Evolutionary conservation across 2,329 filamentous ascomycete species (phyloP).

Genomic region (Penicillium fuscoglaucum): DNA sequence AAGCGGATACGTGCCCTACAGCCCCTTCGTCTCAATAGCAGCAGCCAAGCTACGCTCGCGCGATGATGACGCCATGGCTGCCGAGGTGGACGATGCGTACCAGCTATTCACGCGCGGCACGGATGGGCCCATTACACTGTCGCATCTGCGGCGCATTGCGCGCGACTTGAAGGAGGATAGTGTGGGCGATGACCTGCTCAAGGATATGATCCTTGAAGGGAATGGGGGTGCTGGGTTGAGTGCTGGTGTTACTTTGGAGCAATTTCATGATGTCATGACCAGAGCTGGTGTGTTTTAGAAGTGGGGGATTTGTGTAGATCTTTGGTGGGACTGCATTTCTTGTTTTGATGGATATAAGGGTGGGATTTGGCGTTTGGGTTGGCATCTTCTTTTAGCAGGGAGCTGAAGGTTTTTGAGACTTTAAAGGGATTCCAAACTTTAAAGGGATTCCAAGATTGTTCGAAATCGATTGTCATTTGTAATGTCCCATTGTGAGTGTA

Average conservation of each 20-base stretch:
- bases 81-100: conserved; percentile 81
- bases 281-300: conserved; percentile 75
- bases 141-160: conserved; percentile 75
- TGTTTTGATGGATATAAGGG: conserved; percentile 10
- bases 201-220: conserved; percentile 93
- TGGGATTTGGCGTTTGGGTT: neutral
- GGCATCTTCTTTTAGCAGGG: neutral
- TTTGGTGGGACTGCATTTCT: neutral
- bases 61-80: conserved; percentile 55
- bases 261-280: conserved; percentile 85
- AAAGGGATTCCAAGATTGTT: neutral
- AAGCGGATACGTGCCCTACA: conserved; percentile 75
- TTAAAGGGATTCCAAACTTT: neutral
- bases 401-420: neutral
- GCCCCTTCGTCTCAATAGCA: conserved; percentile 81
- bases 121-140: conserved; percentile 70
- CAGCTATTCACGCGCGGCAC: conserved; percentile 66
- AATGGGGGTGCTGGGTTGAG: conserved; percentile 75
- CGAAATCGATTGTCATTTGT: conserved; percentile 8
- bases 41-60: conserved; percentile 75
- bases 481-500: conserved; percentile 18
- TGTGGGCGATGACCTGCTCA: conserved; percentile 76
- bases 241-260: conserved; percentile 70
- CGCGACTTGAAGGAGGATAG: conserved; percentile 74
- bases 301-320: neutral